These are phyloP conservation scores for Dendrobium catenatum DNA, from an alignment of 106 monocot genomes.

Conservation along the genomic window DNA sequence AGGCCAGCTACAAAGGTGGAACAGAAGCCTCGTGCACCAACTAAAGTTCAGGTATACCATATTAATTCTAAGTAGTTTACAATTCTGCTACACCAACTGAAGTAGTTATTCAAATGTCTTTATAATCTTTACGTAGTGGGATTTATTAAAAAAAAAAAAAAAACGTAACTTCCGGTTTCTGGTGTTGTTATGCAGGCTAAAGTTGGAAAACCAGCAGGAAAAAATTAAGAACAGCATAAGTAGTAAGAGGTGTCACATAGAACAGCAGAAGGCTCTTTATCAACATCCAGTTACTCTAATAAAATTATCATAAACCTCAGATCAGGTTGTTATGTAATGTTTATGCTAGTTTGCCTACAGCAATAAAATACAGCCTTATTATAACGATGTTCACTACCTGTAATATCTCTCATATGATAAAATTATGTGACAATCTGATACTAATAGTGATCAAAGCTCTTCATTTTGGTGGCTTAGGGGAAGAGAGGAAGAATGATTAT, in stretches of 20 bases:
- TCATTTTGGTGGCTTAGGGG: not conserved
- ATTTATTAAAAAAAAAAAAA: not conserved
- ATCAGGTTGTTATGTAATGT: not conserved
- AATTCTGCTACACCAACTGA: not conserved
- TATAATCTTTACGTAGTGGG: not conserved
- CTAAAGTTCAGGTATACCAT: not conserved
- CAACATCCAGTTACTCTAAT: not conserved
- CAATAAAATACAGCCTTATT: not conserved
- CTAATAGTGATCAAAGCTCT: not conserved
- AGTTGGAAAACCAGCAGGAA: constrained; percentile 1
- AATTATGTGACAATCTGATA: not conserved
- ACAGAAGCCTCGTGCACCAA: constrained; percentile 1
- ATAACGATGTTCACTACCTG: not conserved
- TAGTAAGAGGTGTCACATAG: not conserved
- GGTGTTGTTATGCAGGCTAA: not conserved
- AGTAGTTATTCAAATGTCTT: not conserved
- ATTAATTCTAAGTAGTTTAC: not conserved
- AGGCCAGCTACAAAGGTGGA: not conserved
- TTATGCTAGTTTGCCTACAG: not conserved
- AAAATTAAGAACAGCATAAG: not conserved
- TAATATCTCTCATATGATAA: not conserved
- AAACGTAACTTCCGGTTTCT: not conserved
- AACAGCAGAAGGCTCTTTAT: not conserved
- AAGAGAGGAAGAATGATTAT: not conserved
- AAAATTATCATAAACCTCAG: not conserved